Evolutionary conservation across 805 yeast species (phyloP), one percentile per base, ranked within the genome.

Genomic region (Candida michaelii): DNA sequence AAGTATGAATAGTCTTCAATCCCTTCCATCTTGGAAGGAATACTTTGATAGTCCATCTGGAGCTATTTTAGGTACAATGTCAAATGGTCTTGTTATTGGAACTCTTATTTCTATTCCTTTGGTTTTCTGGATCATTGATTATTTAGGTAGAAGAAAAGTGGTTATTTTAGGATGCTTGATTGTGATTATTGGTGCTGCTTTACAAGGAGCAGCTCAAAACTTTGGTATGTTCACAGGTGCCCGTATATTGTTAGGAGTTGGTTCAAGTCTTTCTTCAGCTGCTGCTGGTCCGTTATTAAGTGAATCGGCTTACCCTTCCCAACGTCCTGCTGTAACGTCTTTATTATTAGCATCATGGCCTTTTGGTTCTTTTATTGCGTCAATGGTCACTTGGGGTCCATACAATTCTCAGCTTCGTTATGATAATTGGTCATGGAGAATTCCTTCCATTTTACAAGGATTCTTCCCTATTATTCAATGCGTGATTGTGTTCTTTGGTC

Each of bases 401-500:
- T 40, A 30, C 16, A 19, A 31, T 8, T 16, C 30, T 12, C 15
- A 14, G 9, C 12, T 53, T 19, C 47, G 63, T 10, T 36, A 48
- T 8, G 49, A 39, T 32, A 54, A 18, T 5, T 37, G 40, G 40
- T 37, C 40, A 21, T 79, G 83, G 82, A 74, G 79, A 60, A 62
- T 78, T 42, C 83, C 84, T 27, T 65, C 79, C 11, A 65, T 66
- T 34, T 44, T 78, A 30, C 83, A 79, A 58, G 76, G 72, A 27
- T 52, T 64, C 12, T 60, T 73, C 47, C 80, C 83, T 2, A 29
- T 29, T 13, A 13, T 29, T 7, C 31, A 29, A 11, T 4, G n/a
- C 5, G 14, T 29, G 3, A 13, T 68, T 2, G 16, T 72, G 16
- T 79, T 74, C 50, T 16, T 65, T 8, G 3, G 48, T 5, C 80